Evolutionary conservation across 1,284 basidiomycete species (phyloP).

Genomic region (Golubevia sp.): DNA sequence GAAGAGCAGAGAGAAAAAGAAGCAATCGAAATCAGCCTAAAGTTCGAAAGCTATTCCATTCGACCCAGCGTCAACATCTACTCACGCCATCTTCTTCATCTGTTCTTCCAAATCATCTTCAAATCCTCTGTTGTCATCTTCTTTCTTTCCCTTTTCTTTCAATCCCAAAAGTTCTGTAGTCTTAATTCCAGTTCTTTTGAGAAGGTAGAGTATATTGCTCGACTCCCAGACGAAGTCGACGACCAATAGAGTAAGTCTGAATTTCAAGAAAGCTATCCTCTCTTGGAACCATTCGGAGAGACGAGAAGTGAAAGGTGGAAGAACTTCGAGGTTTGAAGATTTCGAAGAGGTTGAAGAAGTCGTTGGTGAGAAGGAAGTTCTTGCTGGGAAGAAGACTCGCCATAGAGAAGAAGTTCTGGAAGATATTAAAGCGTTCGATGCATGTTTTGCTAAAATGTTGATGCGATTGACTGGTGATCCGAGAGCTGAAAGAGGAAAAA

Average conservation of each 20-base stretch:
- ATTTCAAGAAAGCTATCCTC: conserved; percentile 31
- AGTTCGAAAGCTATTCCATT: not conserved
- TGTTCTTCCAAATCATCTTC: conserved; percentile 45
- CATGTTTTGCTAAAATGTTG: conserved; percentile 52
- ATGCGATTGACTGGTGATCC: conserved; percentile 52
- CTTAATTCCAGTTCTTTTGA: conserved; percentile 9
- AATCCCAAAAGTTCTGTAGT: conserved; percentile 11
- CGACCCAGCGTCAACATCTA: not conserved
- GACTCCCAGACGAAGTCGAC: conserved; percentile 38
- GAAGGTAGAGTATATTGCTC: conserved; percentile 21
- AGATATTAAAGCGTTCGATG: conserved; percentile 33
- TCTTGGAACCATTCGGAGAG: conserved; percentile 25
- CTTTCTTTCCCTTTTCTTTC: conserved; percentile 13
- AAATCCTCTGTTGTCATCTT: conserved; percentile 19
- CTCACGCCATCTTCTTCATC: conserved; percentile 33
- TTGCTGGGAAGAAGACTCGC: conserved; percentile 26
- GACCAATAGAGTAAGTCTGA: conserved; percentile 32
- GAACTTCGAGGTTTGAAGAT: not conserved
- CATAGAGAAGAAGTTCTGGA: conserved; percentile 22
- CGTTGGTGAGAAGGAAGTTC: not conserved
- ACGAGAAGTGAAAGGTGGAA: conserved; percentile 9
- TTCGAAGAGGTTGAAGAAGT: not conserved
- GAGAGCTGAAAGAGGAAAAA: conserved; percentile 15
- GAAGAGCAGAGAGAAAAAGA: not conserved
- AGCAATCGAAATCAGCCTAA: conserved; percentile 6